phyloP scores from a whole-genome alignment of 2,329 filamentous ascomycete genomes.

The Lecanicillium sp. region DNA sequence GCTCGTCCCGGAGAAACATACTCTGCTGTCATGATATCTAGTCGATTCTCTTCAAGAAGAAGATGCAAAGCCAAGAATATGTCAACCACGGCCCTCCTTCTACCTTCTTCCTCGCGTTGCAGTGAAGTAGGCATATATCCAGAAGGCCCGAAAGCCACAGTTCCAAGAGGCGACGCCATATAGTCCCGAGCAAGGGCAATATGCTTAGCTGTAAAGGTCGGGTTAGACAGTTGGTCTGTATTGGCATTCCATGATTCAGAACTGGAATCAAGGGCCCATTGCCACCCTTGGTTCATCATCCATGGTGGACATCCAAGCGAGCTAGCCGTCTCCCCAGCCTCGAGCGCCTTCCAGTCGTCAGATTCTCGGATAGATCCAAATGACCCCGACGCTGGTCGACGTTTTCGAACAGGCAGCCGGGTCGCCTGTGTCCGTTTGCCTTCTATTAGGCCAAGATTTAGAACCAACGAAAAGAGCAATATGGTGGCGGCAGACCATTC shows the following conservation, averaged over 20 bases:
- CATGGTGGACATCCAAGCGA: conserved; percentile 47
- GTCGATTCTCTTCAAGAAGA: conserved; percentile 81
- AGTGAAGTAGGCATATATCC: conserved; percentile 62
- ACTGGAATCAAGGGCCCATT: conserved; percentile 61
- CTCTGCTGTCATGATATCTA: conserved; percentile 54
- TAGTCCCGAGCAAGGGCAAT: conserved; percentile 60
- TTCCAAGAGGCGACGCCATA: conserved; percentile 52
- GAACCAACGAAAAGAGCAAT: conserved; percentile 57
- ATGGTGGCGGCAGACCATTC: conserved; percentile 68
- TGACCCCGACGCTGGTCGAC: conserved; percentile 29
- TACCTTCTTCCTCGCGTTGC: conserved; percentile 46
- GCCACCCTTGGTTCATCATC: conserved; percentile 61
- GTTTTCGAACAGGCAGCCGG: conserved; percentile 26
- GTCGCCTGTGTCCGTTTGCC: conserved; percentile 20
- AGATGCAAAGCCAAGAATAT: conserved; percentile 75
- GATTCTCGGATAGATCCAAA: conserved; percentile 31
- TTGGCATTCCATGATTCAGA: conserved; percentile 16
- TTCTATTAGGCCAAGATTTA: conserved; percentile 48
- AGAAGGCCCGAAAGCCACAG: conserved; percentile 42
- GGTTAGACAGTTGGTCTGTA: conserved; percentile 20
- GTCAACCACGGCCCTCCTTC: conserved; percentile 57
- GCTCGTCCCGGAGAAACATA: conserved; percentile 37
- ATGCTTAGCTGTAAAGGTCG: conserved; percentile 44
- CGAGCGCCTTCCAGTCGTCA: conserved; percentile 44
- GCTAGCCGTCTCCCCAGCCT: conserved; percentile 40